A percentile compares a stretch with the other conserved stretches of the same genome.
Evolutionary conservation across 2,329 filamentous ascomycete species (phyloP).

Genomic region (Tolypocladium tundrense): DNA sequence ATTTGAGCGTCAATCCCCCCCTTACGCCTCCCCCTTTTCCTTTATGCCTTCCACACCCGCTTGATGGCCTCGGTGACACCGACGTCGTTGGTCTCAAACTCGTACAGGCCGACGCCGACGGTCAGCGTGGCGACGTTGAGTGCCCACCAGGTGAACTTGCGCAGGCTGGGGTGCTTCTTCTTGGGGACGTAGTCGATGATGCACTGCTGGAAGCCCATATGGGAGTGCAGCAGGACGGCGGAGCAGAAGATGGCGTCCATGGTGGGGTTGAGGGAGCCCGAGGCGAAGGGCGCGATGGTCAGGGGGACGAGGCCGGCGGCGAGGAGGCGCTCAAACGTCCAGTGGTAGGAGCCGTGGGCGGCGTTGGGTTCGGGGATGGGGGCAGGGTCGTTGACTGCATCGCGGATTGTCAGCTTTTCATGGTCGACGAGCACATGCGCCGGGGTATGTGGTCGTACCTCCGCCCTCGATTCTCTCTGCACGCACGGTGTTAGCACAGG

Average conservation of each 20-base stretch:
- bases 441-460: conserved; percentile 37
- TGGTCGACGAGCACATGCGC: neutral
- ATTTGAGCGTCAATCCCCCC: neutral
- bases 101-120: conserved; percentile 83
- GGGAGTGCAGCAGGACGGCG: conserved; percentile 79
- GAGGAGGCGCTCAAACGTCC: conserved; percentile 86
- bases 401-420: conserved; percentile 1
- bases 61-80: conserved; percentile 84
- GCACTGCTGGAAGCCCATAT: conserved; percentile 86
- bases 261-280: conserved; percentile 80
- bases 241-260: conserved; percentile 80
- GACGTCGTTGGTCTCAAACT: conserved; percentile 98
- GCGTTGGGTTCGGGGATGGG: conserved; percentile 62
- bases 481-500: conserved; percentile 29
- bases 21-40: neutral
- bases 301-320: conserved; percentile 76
- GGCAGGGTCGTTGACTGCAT: conserved; percentile 73
- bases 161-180: conserved; percentile 55
- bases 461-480: conserved; percentile 66
- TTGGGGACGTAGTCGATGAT: conserved; percentile 87
- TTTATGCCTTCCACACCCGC: conserved; percentile 76
- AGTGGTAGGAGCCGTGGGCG: conserved; percentile 92
- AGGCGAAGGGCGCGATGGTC: conserved; percentile 82
- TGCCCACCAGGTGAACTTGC: conserved; percentile 62
- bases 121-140: conserved; percentile 70